phyloP scores from a whole-genome alignment of 2,329 filamentous ascomycete species.

The Fusarium keratoplasticum region DNA sequence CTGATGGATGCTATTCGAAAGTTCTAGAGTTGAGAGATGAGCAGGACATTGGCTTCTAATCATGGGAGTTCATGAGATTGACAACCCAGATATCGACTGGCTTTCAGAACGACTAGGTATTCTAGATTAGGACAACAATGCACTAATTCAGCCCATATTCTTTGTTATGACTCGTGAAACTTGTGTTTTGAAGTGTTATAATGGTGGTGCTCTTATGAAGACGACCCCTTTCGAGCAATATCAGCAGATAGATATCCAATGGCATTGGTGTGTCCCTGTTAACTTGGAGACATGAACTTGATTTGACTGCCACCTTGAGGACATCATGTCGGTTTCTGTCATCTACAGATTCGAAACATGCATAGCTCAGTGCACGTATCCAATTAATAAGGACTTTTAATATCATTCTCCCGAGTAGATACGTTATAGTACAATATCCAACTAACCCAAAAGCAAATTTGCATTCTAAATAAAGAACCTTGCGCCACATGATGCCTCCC shows the following conservation, averaged over 20 bases:
- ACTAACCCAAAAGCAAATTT: neutral
- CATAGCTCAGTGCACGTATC: neutral
- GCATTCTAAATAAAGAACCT: neutral
- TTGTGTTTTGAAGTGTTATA: neutral
- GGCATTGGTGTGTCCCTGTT: neutral
- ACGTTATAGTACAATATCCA: neutral
- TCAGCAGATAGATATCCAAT: neutral
- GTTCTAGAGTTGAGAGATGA: constrained; percentile 3
- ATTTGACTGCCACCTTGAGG: neutral
- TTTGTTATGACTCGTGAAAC: neutral
- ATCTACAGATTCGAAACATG: neutral
- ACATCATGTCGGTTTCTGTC: neutral
- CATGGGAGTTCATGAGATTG: neutral
- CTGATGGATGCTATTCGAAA: constrained; percentile 32
- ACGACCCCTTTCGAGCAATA: neutral
- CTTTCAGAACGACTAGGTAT: neutral
- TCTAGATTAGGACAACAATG: neutral
- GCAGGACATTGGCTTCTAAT: neutral
- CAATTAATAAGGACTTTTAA: neutral
- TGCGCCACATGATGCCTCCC: neutral
- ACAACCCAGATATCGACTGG: neutral
- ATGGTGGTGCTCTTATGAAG: neutral
- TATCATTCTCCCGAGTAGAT: neutral
- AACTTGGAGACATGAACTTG: neutral
- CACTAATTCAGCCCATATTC: neutral